Evolutionary conservation across 305 asterid genomes (phyloP).

Genomic region (Fraxinus angustifolia): DNA sequence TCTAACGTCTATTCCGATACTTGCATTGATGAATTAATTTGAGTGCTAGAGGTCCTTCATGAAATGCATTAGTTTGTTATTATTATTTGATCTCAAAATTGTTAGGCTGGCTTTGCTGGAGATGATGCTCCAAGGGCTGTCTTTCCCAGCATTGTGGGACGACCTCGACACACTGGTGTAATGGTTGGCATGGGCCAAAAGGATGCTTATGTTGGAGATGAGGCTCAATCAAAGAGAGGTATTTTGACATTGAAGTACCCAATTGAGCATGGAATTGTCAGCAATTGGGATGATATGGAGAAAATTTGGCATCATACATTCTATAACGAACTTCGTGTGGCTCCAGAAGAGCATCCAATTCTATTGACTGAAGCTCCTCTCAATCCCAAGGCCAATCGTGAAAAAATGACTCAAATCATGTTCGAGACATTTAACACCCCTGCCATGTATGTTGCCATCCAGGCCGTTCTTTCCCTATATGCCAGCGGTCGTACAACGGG

Average conservation of each 20-base stretch:
- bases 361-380: slow-evolving; percentile 63
- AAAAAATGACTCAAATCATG: slow-evolving; percentile 61
- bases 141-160: slow-evolving; percentile 18
- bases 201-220: slow-evolving; percentile 58
- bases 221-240: slow-evolving; percentile 67
- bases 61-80: not conserved
- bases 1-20: not conserved
- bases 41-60: not conserved
- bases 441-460: slow-evolving; percentile 27
- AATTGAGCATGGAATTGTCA: slow-evolving; percentile 59
- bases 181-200: slow-evolving; percentile 45
- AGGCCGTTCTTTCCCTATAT: slow-evolving; percentile 19
- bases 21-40: not conserved
- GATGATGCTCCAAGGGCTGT: slow-evolving; percentile 25
- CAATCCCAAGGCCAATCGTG: slow-evolving; percentile 60
- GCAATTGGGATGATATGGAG: slow-evolving; percentile 68
- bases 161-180: slow-evolving; percentile 21
- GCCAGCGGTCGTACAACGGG: slow-evolving; percentile 18
- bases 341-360: slow-evolving; percentile 61
- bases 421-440: slow-evolving; percentile 57
- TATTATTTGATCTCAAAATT: slow-evolving; percentile 4
- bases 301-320: slow-evolving; percentile 58
- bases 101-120: slow-evolving; percentile 44
- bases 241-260: slow-evolving; percentile 55
- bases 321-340: slow-evolving; percentile 56